phyloP scores from a whole-genome alignment of 495 filamentous ascomycete genomes.

The Arthonia radiata region DNA sequence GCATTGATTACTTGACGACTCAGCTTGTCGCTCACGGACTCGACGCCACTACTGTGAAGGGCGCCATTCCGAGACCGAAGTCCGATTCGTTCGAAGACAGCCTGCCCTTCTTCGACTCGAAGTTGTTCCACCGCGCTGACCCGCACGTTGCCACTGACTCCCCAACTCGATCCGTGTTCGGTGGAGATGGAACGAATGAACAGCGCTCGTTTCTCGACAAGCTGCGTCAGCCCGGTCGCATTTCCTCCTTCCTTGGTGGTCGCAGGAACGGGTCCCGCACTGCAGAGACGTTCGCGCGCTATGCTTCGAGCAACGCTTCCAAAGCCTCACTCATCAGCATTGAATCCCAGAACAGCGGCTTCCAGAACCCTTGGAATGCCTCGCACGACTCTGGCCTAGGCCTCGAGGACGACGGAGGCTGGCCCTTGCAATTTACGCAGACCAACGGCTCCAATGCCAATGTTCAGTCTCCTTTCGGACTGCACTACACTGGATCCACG shows the following conservation, averaged over 20 bases:
- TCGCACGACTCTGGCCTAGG: constrained; percentile 91
- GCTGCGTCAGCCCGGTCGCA: constrained; percentile 75
- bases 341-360: constrained; percentile 75
- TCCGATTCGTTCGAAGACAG: constrained; percentile 97
- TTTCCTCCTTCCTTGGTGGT: constrained; percentile 76
- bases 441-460: too few relatives aligned
- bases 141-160: constrained; percentile 59
- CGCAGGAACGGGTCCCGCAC: constrained; percentile 68
- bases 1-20: constrained; percentile 76
- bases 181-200: constrained; percentile 38
- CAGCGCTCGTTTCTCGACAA: constrained; percentile 69
- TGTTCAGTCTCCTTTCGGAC: too few relatives aligned
- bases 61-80: constrained; percentile 82
- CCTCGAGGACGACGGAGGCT: constrained; percentile 72
- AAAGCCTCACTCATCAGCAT: constrained; percentile 84
- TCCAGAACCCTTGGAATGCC: constrained; percentile 93
- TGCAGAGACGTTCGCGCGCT: constrained; percentile 60
- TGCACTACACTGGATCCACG: too few relatives aligned
- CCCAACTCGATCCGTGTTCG: constrained; percentile 55
- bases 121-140: constrained; percentile 76
- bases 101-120: constrained; percentile 85
- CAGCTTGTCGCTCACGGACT: constrained; percentile 64
- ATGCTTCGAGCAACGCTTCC: constrained; percentile 77
- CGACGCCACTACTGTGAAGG: constrained; percentile 66
- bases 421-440: too few relatives aligned